These are phyloP conservation scores for Lactarius psammicola DNA, from an alignment of 768 basidiomycete species.

Conservation along the genomic window DNA sequence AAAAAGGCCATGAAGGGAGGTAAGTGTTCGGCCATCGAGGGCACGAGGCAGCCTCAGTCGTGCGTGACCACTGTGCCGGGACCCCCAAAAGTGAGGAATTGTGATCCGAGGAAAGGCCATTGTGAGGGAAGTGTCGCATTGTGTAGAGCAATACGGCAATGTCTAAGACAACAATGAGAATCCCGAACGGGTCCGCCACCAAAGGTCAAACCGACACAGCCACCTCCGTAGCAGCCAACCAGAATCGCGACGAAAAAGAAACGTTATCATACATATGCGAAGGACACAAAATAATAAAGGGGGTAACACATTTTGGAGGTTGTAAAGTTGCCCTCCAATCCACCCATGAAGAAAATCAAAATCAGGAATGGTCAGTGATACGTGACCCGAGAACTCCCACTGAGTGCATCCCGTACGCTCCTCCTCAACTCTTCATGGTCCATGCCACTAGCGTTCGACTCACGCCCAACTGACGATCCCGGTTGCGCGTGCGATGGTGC, in stretches of 20 bases:
- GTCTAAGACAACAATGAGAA: neutral
- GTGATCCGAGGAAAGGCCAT: neutral
- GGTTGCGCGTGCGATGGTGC: conserved; percentile 66
- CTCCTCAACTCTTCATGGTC: conserved; percentile 80
- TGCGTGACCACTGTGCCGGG: neutral
- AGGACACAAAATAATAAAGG: conserved; percentile 19
- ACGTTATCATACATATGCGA: conserved; percentile 21
- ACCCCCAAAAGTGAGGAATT: neutral
- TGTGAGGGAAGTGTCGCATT: neutral
- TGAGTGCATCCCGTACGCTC: conserved; percentile 81
- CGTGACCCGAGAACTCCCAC: conserved; percentile 53
- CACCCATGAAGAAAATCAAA: neutral
- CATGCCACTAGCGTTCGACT: conserved; percentile 45
- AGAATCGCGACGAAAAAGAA: neutral
- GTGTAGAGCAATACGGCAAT: neutral
- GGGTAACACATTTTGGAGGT: neutral
- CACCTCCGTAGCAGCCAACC: neutral
- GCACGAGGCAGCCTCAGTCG: conserved; percentile 22
- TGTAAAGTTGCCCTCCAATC: conserved; percentile 3
- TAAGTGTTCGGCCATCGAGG: neutral
- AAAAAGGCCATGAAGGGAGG: conserved; percentile 15
- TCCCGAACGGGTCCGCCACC: neutral
- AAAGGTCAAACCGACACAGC: neutral
- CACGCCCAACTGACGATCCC: conserved; percentile 65
- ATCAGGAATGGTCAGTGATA: conserved; percentile 19